These are phyloP conservation scores for Lichtheimia corymbifera DNA, from an alignment of 371 early-diverging fungal species.

Conservation along the genomic window DNA sequence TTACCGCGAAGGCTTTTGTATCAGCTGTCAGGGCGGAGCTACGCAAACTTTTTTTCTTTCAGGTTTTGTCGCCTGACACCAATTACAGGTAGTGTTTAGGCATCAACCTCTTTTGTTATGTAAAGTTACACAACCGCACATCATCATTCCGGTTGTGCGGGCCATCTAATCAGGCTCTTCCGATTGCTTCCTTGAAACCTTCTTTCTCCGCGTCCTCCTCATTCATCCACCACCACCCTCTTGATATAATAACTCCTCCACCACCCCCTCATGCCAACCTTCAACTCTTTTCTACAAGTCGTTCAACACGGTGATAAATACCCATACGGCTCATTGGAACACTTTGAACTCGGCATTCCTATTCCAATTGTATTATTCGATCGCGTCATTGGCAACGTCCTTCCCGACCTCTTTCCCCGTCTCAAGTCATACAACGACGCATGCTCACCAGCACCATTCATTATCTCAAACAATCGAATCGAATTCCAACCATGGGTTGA, in stretches of 20 bases:
- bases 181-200: no score
- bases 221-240: no score
- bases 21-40: constrained; percentile 1
- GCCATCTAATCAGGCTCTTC: no score
- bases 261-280: neutral
- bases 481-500: constrained; percentile 30
- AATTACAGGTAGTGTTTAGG: no score
- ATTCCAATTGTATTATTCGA: constrained; percentile 30
- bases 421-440: constrained; percentile 33
- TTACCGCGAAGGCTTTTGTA: neutral
- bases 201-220: no score
- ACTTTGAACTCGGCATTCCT: constrained; percentile 3
- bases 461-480: constrained; percentile 23
- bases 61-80: no score
- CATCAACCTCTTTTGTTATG: no score
- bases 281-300: constrained; percentile 28
- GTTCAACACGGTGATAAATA: constrained; percentile 46
- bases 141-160: no score
- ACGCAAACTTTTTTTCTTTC: no score
- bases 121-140: no score
- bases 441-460: constrained; percentile 24
- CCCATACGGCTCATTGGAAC: constrained; percentile 32
- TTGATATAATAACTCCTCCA: no score
- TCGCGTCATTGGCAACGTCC: constrained; percentile 40
- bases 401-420: constrained; percentile 24